Base-by-base conservation (phyloP, 768 basidiomycete genomes). In the Gymnopilus junonius region DNA sequence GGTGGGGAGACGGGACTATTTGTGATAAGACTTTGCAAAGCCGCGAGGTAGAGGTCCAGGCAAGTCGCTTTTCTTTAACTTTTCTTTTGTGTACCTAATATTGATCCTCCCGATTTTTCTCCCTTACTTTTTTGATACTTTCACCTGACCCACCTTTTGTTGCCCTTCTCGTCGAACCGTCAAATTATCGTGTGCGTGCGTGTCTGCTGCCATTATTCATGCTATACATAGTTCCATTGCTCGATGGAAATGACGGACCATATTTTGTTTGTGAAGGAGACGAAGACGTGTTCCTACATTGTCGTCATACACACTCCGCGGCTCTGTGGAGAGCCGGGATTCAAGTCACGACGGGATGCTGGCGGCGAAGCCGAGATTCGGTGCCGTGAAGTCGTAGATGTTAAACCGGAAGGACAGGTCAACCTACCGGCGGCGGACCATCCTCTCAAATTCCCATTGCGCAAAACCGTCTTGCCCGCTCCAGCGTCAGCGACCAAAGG, bases 11-110 rank as follows among this genome's bases (percentile, higher is more conserved):
- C 69, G 97, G 97, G 20, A 97, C 94, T 5, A 75, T 87, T 54
- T 99, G 97, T 76, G 97, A 98, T 79, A 95, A 93, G 82, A 96
- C 94, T 2, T 91, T 91, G 14, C 85, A 85, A 76, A 84, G 84
- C 59, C 89, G 97, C 64, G 93, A 94, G 79, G 90, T 96, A 43
- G 96, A 99, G 82, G 90, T 99, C 32, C 97, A 99, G 88, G 95
- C 92, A 66, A 67, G 85, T 75, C 64, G 59, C 53, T 66, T 58
- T 66, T 56, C 57, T 54, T 61, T 62, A 64, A 45, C 48, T 64
- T 58, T n/a, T 55, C 42, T 63, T 63, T 63, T 58, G 58, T 43
- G 37, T 42, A 40, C 53, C 50, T 32, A 59, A 59, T 50, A 35
- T 59, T 65, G 60, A 59, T 60, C 63, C 54, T 63, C 67, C 64